Evolutionary conservation across 2,329 filamentous ascomycete species (phyloP).

Genomic region (Claviceps quebecensis): DNA sequence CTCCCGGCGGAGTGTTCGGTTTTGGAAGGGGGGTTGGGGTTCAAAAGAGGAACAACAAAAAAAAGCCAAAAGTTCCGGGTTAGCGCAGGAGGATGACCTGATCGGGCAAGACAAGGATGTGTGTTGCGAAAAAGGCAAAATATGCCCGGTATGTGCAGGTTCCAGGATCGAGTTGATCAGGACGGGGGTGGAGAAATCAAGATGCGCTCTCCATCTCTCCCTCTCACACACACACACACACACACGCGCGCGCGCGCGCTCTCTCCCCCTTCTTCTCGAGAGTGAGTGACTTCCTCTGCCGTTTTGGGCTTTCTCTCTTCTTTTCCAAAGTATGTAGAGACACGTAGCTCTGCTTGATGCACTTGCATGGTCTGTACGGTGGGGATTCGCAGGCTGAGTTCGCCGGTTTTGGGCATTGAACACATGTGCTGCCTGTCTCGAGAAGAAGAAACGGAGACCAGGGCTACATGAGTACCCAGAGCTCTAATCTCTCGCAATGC

Average conservation of each 20-base stretch:
- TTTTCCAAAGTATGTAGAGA: not conserved
- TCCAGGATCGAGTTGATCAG: not conserved
- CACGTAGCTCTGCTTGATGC: not conserved
- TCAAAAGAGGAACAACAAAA: not conserved
- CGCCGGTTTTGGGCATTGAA: not conserved
- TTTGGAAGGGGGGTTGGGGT: not conserved
- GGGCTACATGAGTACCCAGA: too few species aligned
- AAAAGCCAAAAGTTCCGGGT: not conserved
- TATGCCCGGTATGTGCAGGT: not conserved
- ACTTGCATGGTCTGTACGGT: not conserved
- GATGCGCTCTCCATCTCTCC: not conserved
- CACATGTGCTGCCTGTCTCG: not conserved
- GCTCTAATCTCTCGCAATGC: too few species aligned
- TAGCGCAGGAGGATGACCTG: not conserved
- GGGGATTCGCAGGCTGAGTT: not conserved
- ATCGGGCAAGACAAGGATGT: not conserved
- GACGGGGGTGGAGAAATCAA: not conserved
- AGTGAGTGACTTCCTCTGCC: too few species aligned
- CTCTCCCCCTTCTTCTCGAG: too few species aligned
- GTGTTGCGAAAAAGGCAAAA: not conserved
- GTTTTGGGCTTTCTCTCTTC: too few species aligned
- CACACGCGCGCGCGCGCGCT: too few species aligned
- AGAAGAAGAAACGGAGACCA: not conserved
- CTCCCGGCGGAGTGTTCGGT: too few species aligned
- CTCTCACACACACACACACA: not conserved